These are phyloP conservation scores for Erysimum cheiranthoides DNA, from an alignment of 345 rosid genomes.

Conservation along the genomic window DNA sequence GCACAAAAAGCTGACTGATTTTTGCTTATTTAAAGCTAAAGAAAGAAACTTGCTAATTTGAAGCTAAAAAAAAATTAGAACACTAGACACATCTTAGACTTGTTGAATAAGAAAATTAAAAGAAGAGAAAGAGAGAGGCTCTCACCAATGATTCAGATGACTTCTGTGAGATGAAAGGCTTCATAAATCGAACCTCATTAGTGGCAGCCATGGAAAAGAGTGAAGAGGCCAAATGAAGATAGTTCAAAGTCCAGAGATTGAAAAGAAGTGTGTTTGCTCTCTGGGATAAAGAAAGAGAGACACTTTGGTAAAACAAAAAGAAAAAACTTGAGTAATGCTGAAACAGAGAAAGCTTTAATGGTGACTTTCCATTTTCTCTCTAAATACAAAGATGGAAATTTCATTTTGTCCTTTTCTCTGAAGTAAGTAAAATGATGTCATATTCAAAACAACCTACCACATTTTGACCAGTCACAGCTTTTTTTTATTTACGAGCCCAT, in stretches of 20 bases:
- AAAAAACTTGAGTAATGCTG: not conserved
- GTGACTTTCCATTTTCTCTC: not conserved
- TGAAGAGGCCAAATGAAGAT: slow-evolving; percentile 5
- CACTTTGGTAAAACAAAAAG: not conserved
- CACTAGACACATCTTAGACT: not conserved
- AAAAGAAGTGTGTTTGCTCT: not conserved
- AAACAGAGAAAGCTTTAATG: slow-evolving; percentile 8
- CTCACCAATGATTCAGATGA: slow-evolving; percentile 23
- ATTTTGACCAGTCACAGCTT: slow-evolving; percentile 13
- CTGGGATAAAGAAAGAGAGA: not conserved
- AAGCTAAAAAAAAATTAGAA: slow-evolving; percentile 11
- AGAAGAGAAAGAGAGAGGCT: not conserved
- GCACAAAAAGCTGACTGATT: not conserved
- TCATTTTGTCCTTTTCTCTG: too few species aligned
- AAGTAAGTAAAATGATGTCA: slow-evolving; percentile 1
- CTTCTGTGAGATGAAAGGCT: slow-evolving; percentile 5
- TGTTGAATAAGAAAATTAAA: not conserved
- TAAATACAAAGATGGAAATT: not conserved
- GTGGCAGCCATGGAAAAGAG: slow-evolving; percentile 22
- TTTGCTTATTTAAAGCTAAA: slow-evolving; percentile 4
- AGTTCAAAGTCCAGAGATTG: slow-evolving; percentile 6
- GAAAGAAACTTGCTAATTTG: not conserved
- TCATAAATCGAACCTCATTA: slow-evolving; percentile 11
- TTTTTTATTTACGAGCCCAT: not conserved
- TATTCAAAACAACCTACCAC: not conserved